A percentile compares a stretch with the other conserved stretches of the same genome.
These are phyloP conservation scores for Citrus sinensis DNA, from an alignment of 345 rosid species.

Conservation along the genomic window DVS_A1.0 CM039163.1:52060501-52061000, in stretches of 20 bases:
- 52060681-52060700: not conserved
- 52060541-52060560: slow-evolving; percentile 65
- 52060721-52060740: not conserved
- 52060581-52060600: slow-evolving; percentile 81
- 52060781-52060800: not conserved
- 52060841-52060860: not conserved
- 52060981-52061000: not conserved
- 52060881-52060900: not conserved
- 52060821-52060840: not conserved
- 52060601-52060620: slow-evolving; percentile 52
- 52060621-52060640: not conserved
- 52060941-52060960: not conserved
- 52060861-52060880: not conserved
- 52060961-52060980: not conserved
- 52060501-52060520: too few relatives aligned
- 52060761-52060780: not conserved
- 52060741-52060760: not conserved
- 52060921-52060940: not conserved
- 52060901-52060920: not conserved
- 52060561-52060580: slow-evolving; percentile 73
- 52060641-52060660: not conserved
- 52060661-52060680: not conserved
- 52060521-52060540: not conserved
- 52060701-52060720: not conserved
- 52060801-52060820: not conserved